Conservation (phyloP, 2,329 filamentous ascomycete species). For the Cadophora luteo-olivacea region DNA sequence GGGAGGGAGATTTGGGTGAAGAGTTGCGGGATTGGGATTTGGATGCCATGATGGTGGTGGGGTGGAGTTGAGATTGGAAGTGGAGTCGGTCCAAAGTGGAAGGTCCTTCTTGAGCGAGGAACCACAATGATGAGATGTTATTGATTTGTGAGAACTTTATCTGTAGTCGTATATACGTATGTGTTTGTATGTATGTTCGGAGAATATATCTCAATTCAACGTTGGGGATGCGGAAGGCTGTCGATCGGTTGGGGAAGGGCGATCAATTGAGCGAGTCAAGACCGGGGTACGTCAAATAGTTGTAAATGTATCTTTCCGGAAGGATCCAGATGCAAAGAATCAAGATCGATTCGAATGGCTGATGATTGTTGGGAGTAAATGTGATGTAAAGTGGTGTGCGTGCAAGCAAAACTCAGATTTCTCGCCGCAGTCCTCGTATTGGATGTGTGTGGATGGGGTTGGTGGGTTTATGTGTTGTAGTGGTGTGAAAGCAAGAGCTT, state of each 20-base stretch:
- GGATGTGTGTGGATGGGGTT: too few species aligned
- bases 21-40: conserved; percentile 47
- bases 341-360: not conserved
- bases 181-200: not conserved
- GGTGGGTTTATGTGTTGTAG: not conserved
- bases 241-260: conserved; percentile 7
- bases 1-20: conserved; percentile 47
- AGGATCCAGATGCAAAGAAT: not conserved
- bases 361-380: not conserved
- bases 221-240: not conserved
- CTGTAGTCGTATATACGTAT: not conserved
- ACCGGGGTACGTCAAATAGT: conserved; percentile 10
- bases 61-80: not conserved
- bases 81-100: not conserved
- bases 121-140: not conserved
- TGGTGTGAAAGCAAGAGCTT: not conserved
- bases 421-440: not conserved
- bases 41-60: conserved; percentile 43
- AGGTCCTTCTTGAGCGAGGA: not conserved
- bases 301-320: conserved; percentile 6
- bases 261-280: conserved; percentile 7
- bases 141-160: not conserved
- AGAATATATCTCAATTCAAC: conserved; percentile 1
- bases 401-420: conserved; percentile 7
- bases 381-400: not conserved